Evolutionary conservation across 2,329 filamentous ascomycete genomes (phyloP).

Genomic region (Atkinsonella texensis): DNA sequence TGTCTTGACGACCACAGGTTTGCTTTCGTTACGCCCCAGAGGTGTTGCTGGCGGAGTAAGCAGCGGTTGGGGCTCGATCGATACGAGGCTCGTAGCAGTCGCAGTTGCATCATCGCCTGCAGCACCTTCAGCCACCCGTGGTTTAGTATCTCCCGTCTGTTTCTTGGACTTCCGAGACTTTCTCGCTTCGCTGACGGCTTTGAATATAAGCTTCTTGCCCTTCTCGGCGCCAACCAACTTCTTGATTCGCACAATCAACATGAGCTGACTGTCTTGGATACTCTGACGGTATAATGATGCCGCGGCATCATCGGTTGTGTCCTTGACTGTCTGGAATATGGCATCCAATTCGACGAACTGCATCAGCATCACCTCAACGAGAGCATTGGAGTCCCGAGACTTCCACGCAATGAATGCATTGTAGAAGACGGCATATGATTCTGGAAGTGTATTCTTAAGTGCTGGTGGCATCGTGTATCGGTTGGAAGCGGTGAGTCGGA

Average conservation of each 20-base stretch:
- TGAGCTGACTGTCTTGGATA: slow-evolving; percentile 69
- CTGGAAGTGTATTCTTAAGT: slow-evolving; percentile 49
- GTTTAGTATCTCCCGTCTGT: slow-evolving; percentile 56
- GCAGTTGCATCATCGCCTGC: slow-evolving; percentile 23
- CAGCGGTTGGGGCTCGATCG: slow-evolving; percentile 32
- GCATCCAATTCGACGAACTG: slow-evolving; percentile 76
- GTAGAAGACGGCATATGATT: slow-evolving; percentile 62
- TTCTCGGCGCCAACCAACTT: slow-evolving; percentile 60
- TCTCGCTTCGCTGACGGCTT: slow-evolving; percentile 61
- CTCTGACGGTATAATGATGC: slow-evolving; percentile 67
- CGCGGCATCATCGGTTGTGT: slow-evolving; percentile 61
- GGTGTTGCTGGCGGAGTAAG: slow-evolving; percentile 42
- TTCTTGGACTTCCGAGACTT: slow-evolving; percentile 53
- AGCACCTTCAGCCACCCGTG: slow-evolving; percentile 46
- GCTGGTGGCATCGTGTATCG: slow-evolving; percentile 53
- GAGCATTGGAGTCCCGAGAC: slow-evolving; percentile 62
- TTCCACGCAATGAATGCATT: slow-evolving; percentile 79
- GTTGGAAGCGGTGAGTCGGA: slow-evolving; percentile 52
- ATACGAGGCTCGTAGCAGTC: slow-evolving; percentile 24
- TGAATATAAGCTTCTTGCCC: slow-evolving; percentile 61
- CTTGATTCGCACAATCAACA: slow-evolving; percentile 69
- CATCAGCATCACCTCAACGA: slow-evolving; percentile 76
- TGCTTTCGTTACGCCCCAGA: slow-evolving; percentile 26
- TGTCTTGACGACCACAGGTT: slow-evolving; percentile 22
- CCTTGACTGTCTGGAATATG: slow-evolving; percentile 74